Evolutionary conservation across 2,329 filamentous ascomycete genomes (phyloP).

Genomic region (Cladosporium sp.): DNA sequence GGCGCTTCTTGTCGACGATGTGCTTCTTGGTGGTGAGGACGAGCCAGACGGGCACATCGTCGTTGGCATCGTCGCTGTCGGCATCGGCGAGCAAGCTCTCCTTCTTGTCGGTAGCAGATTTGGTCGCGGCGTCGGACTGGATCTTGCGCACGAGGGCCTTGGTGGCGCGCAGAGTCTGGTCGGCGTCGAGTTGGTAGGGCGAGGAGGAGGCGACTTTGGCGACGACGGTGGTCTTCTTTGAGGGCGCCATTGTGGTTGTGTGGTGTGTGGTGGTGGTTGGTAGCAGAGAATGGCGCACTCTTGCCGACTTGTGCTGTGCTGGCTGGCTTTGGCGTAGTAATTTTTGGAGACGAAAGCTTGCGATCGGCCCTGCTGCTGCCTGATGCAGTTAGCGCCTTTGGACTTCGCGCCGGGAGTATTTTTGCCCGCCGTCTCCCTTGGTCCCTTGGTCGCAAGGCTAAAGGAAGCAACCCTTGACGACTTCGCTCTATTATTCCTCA

Average conservation of each 20-base stretch:
- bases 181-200: slow-evolving; percentile 46
- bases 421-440: neutral
- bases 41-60: slow-evolving; percentile 60
- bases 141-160: slow-evolving; percentile 58
- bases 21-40: slow-evolving; percentile 66
- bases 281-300: neutral
- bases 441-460: neutral
- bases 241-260: slow-evolving; percentile 32
- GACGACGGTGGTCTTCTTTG: slow-evolving; percentile 31
- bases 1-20: slow-evolving; percentile 68
- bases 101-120: slow-evolving; percentile 51
- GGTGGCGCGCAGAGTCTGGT: slow-evolving; percentile 59
- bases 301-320: slow-evolving; percentile 1
- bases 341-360: slow-evolving; percentile 9
- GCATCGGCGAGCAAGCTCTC: slow-evolving; percentile 56
- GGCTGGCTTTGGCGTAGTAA: neutral
- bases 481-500: neutral
- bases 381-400: neutral
- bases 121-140: slow-evolving; percentile 43
- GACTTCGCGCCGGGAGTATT: neutral
- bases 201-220: slow-evolving; percentile 35
- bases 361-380: slow-evolving; percentile 6
- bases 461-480: neutral
- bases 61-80: slow-evolving; percentile 46
- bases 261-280: slow-evolving; percentile 4